Conservation (phyloP, 2,329 filamentous ascomycete species). For the Ceratocystis destructans region DNA sequence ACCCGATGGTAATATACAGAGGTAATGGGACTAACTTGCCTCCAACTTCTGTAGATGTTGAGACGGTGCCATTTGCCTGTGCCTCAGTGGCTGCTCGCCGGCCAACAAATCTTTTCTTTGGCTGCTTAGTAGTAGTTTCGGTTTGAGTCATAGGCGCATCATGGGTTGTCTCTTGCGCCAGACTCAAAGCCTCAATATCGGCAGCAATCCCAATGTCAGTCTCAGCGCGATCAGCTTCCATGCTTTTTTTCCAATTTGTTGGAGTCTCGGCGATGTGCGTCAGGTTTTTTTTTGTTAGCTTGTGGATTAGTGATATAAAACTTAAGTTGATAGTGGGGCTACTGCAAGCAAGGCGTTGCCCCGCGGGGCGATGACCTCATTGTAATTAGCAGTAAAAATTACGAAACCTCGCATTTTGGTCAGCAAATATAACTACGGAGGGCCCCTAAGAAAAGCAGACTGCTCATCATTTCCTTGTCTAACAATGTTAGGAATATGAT, state of each 20-base stretch:
- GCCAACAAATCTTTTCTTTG: slow-evolving; percentile 86
- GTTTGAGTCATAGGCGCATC: background rate
- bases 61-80: slow-evolving; percentile 29
- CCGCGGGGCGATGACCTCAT: slow-evolving; percentile 9
- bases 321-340: slow-evolving; percentile 18
- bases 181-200: slow-evolving; percentile 40
- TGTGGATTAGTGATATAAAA: slow-evolving; percentile 2
- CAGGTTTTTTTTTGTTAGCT: background rate
- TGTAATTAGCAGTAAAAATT: background rate
- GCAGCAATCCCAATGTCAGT: slow-evolving; percentile 57
- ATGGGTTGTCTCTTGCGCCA: slow-evolving; percentile 22
- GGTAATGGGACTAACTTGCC: slow-evolving; percentile 3
- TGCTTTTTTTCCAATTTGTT: slow-evolving; percentile 27
- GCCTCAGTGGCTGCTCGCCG: slow-evolving; percentile 47
- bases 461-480: background rate
- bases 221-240: slow-evolving; percentile 64
- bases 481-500: background rate
- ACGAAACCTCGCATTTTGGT: no score
- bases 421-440: no score
- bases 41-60: slow-evolving; percentile 16
- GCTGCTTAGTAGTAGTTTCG: slow-evolving; percentile 42
- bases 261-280: background rate
- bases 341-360: slow-evolving; percentile 12
- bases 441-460: no score
- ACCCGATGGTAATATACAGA: no score